Base-by-base conservation (phyloP, 2,329 filamentous ascomycete species). In the Ceratocystis eucalypticola region DNA sequence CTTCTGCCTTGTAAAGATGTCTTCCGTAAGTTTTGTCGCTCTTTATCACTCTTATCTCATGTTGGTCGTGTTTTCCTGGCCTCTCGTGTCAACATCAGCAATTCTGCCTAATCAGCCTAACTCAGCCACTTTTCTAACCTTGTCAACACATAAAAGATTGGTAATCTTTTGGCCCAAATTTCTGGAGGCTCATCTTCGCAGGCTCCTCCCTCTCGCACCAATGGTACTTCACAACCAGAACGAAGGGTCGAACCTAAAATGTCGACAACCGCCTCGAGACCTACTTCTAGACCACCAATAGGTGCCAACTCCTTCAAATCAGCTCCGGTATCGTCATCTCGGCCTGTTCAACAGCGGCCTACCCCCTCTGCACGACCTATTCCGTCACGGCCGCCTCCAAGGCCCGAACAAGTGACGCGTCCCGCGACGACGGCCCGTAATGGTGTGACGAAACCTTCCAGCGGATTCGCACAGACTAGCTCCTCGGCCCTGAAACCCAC, bases 291-390 rank as follows among this genome's bases (percentile, higher is more conserved):
- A 22, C 6, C 48, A n/a, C 6, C 37, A 3, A 55, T 48, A 45
- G 22, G 64, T 45, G 62, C 30, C 30, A 65, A 61, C 22, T 44
- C 37, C 33, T 59, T 33, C 41, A 59, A 55, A 41, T 20, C 41
- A 28, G 59, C n/a, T 57, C 61, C 67, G 53, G 57, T 65, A 37
- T 37, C 37, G 41, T 63, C 65, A 57, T 69, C 64, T 28, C 66
- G 50, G 55, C 65, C 74, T 7, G 70, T 70, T 62, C 71, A 66
- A 20, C 30, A 25, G n/a, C 28, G 73, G 44, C 28, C 74, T 50
- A 72, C 72, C 37, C 73, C 74, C 66, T 69, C 74, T 65, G 71
- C 69, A 68, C 71, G 73, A 22, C 70, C 72, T 37, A 73, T 74
- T 61, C 67, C 71, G 3, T 65, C 69, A 59, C 66, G 62, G 65